phyloP scores from a whole-genome alignment of 2,329 filamentous ascomycete genomes.

The Thermochaetoides dissita region DNA sequence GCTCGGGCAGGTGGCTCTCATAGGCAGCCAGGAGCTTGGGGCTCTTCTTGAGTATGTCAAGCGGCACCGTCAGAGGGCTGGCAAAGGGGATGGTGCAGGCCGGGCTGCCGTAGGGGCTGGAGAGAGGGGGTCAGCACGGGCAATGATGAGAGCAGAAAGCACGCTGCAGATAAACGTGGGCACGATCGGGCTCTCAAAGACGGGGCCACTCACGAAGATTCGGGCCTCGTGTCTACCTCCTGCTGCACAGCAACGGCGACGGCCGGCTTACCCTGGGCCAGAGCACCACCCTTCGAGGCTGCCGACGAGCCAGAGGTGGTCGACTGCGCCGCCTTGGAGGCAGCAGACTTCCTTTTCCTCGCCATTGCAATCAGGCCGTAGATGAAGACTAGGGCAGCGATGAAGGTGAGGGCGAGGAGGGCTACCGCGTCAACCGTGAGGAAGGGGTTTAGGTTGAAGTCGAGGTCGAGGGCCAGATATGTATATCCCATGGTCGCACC shows the following conservation, averaged over 20 bases:
- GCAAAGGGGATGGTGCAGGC: conserved; percentile 16
- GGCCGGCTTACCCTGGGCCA: background rate
- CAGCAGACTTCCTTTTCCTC: conserved; percentile 13
- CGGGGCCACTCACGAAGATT: conserved; percentile 12
- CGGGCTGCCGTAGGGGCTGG: conserved; percentile 15
- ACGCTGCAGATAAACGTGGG: too few relatives aligned
- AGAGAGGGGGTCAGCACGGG: background rate
- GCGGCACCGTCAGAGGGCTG: conserved; percentile 14
- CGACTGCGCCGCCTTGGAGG: conserved; percentile 8
- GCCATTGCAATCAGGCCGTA: conserved; percentile 10
- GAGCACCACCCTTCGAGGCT: conserved; percentile 2
- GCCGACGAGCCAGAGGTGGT: conserved; percentile 2
- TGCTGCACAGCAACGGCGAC: conserved; percentile 5
- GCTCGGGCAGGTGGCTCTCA: conserved; percentile 13
- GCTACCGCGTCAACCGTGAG: conserved; percentile 15
- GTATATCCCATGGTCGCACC: conserved; percentile 5
- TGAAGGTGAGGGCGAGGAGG: conserved; percentile 13
- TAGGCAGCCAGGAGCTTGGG: conserved; percentile 16
- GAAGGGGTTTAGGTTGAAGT: conserved; percentile 8
- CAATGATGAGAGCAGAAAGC: too few relatives aligned
- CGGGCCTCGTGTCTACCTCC: conserved; percentile 12
- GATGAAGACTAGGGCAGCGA: conserved; percentile 10
- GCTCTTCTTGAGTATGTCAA: conserved; percentile 15
- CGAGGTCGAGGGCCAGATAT: background rate
- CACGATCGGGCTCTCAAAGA: too few relatives aligned